Evolutionary conservation across 1,284 basidiomycete species (phyloP).

Genomic region (Ceratobasidium sp.): DNA sequence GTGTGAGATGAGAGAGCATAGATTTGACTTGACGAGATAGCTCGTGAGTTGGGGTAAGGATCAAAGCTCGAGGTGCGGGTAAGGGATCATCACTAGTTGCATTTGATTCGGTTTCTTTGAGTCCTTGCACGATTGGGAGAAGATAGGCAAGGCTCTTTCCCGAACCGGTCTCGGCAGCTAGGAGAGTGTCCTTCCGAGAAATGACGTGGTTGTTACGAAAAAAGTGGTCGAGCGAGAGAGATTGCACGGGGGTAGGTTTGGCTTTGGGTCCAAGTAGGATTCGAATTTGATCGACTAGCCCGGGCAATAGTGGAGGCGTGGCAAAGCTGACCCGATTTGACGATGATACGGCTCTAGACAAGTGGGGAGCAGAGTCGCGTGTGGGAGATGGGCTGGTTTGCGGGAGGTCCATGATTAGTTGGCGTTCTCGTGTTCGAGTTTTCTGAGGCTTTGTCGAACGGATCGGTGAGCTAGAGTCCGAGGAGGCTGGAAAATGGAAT

Average conservation of each 20-base stretch:
- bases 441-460: not conserved
- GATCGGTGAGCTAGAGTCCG: not conserved
- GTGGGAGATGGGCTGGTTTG: not conserved
- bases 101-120: slow-evolving; percentile 71
- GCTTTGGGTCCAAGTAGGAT: slow-evolving; percentile 68
- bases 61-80: slow-evolving; percentile 66
- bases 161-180: slow-evolving; percentile 89
- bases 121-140: slow-evolving; percentile 79
- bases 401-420: slow-evolving; percentile 24
- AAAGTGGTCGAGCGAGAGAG: slow-evolving; percentile 73
- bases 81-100: not conserved
- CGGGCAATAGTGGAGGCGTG: slow-evolving; percentile 75
- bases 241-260: slow-evolving; percentile 79
- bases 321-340: slow-evolving; percentile 66
- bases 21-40: slow-evolving; percentile 84
- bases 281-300: slow-evolving; percentile 67
- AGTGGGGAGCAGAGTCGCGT: slow-evolving; percentile 8
- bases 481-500: too few relatives aligned
- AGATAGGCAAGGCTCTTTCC: slow-evolving; percentile 92
- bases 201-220: slow-evolving; percentile 55
- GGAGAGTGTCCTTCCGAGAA: slow-evolving; percentile 65
- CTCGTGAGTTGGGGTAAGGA: slow-evolving; percentile 90
- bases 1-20: slow-evolving; percentile 66
- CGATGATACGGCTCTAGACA: not conserved
- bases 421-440: slow-evolving; percentile 2